Percentiles rank a stretch among this genome's conserved stretches.
Conservation (phyloP, 2,329 filamentous ascomycete genomes). For the Beauveria brongniartii region DNA sequence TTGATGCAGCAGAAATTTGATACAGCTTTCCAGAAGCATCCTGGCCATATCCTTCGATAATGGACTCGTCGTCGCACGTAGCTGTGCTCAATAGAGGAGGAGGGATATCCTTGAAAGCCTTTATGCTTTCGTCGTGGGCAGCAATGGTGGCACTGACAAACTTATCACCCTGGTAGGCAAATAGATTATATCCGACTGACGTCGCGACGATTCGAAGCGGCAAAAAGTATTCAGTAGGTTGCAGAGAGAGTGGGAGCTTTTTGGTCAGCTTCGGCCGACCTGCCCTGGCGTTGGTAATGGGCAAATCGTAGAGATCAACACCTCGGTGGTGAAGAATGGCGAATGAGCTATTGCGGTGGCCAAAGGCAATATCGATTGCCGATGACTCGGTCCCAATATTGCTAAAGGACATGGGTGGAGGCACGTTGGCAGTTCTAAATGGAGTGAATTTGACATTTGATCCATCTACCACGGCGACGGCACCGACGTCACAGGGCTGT, state of each 20-base stretch:
- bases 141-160: constrained; percentile 19
- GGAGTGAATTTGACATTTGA: constrained; percentile 74
- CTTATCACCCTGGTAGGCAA: constrained; percentile 23
- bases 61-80: constrained; percentile 23
- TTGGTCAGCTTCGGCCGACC: constrained; percentile 33
- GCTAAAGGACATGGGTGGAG: constrained; percentile 85
- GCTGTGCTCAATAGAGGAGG: constrained; percentile 19
- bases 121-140: constrained; percentile 13
- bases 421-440: constrained; percentile 73
- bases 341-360: constrained; percentile 53
- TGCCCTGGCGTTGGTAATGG: constrained; percentile 48
- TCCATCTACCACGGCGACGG: constrained; percentile 80
- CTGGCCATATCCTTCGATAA: constrained; percentile 34
- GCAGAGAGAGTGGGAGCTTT: constrained; percentile 29
- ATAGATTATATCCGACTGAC: constrained; percentile 22
- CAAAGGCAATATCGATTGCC: constrained; percentile 68
- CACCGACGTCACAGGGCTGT: constrained; percentile 68
- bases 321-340: constrained; percentile 62
- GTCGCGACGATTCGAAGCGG: constrained; percentile 27
- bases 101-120: constrained; percentile 11
- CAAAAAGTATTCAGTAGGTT: constrained; percentile 16
- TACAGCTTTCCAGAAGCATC: constrained; percentile 38
- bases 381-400: constrained; percentile 57
- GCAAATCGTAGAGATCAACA: constrained; percentile 64
- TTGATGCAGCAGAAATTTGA: constrained; percentile 25